A percentile compares a stretch with the other conserved stretches of the same genome.
phyloP scores from a whole-genome alignment of 495 filamentous ascomycete species.

The Glarea lozoyensis region DNA sequence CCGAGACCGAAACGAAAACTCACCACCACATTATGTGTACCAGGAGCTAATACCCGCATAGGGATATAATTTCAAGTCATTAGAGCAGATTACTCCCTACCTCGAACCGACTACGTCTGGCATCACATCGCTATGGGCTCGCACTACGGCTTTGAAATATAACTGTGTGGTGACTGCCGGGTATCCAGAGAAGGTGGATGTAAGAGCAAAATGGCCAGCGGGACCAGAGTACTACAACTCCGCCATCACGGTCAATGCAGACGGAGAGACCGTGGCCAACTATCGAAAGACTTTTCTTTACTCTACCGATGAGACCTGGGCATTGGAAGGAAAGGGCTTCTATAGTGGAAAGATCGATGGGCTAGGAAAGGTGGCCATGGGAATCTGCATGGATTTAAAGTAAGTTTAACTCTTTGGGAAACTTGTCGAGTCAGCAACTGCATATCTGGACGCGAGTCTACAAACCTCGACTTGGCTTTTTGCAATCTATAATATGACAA shows the following conservation, averaged over 20 bases:
- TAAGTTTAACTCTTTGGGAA: slow-evolving; percentile 20
- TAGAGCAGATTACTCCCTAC: slow-evolving; percentile 65
- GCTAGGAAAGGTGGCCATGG: slow-evolving; percentile 62
- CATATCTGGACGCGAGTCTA: no score
- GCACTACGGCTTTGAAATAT: slow-evolving; percentile 58
- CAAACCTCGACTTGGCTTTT: no score
- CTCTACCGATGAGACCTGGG: slow-evolving; percentile 89
- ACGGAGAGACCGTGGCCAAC: slow-evolving; percentile 64
- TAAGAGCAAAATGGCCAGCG: slow-evolving; percentile 28
- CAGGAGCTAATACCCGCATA: slow-evolving; percentile 4
- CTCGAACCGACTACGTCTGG: slow-evolving; percentile 73
- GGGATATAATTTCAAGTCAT: slow-evolving; percentile 89
- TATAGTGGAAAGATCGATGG: slow-evolving; percentile 38
- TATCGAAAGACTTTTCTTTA: slow-evolving; percentile 90
- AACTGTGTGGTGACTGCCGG: slow-evolving; percentile 79
- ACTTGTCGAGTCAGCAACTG: neutral
- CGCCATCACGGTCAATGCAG: slow-evolving; percentile 63
- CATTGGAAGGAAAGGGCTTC: slow-evolving; percentile 64
- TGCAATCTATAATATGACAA: no score
- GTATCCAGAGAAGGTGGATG: slow-evolving; percentile 66
- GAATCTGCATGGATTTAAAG: slow-evolving; percentile 83
- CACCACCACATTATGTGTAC: neutral
- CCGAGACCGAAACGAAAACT: no score
- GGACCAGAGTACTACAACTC: slow-evolving; percentile 68
- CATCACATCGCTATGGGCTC: slow-evolving; percentile 72